Base-by-base conservation (phyloP, 2,329 filamentous ascomycete species). In the Nigrospora osmanthi region DNA sequence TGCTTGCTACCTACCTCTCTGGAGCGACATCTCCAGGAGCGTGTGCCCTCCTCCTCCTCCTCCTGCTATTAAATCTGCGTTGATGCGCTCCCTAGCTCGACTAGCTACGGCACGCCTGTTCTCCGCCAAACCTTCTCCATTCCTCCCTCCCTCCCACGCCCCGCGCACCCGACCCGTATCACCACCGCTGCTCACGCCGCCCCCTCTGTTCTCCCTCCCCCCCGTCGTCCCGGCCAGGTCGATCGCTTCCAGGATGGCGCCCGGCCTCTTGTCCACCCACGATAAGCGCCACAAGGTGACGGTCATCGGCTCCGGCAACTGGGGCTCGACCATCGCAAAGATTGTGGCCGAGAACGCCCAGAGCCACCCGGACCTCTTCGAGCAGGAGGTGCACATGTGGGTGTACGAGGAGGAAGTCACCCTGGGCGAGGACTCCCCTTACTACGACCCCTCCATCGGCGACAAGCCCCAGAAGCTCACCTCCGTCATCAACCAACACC, bases 251-350 rank as follows among this genome's bases (percentile, higher is more conserved):
- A 58, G 51, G 14, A 62, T 61, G 58, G 50, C 56, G 12, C 47
- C 58, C 11, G 57, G 51, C 52, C 46, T 58, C 30, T 44, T 75
- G 36, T 73, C 70, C 48, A 66, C 75, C 45, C 68, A 77, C 51
- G 70, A 72, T 50, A 86, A 81, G 71, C 89, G 85, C 69, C 89
- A 95, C 78, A 94, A 89, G 75, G 87, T 96, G 59, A 90, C 89
- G 50, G 81, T 98, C 43, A 80, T 98, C 54, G 93, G 93, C 57
- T 97, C 91, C 43, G 93, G 93, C 58, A 98, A 98, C 68, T 98
- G 93, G 90, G 93, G 93, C 57, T 95, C 89, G 49, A 95, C 93
- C 48, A 96, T 98, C 67, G 83, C 90, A 63, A 98, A 98, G 71
- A 94, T 98, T 50, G 80, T 96, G 43, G 90, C 90, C 55, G 91